phyloP scores from a whole-genome alignment of 2,329 filamentous ascomycete genomes.

The Nigrograna mackinnonii region DNA sequence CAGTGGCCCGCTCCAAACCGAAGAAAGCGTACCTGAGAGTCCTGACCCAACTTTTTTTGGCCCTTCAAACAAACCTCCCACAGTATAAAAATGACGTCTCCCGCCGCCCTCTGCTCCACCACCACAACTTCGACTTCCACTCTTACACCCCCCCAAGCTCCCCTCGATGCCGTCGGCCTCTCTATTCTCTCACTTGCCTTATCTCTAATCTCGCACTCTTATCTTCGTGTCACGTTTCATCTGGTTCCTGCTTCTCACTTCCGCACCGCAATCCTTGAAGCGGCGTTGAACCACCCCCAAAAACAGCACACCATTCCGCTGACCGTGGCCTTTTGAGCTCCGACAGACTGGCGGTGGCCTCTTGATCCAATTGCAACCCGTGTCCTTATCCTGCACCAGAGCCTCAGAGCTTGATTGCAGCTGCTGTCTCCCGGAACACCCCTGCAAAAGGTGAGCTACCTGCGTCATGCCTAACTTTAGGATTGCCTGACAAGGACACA shows the following conservation, averaged over 20 bases:
- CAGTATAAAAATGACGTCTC: too few species aligned
- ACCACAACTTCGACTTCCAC: too few species aligned
- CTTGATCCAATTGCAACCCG: conserved; percentile 31
- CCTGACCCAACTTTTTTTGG: too few species aligned
- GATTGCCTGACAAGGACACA: conserved; percentile 7
- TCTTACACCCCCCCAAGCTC: too few species aligned
- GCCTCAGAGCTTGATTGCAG: not conserved
- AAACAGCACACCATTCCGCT: not conserved
- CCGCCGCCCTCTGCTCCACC: too few species aligned
- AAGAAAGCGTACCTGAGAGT: too few species aligned
- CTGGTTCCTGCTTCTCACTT: conserved; percentile 14
- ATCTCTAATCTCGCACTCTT: conserved; percentile 10
- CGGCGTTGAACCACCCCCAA: not conserved
- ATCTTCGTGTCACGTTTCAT: conserved; percentile 15
- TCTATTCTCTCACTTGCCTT: conserved; percentile 5
- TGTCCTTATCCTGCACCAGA: conserved; percentile 23
- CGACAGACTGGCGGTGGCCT: conserved; percentile 30
- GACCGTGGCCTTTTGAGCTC: conserved; percentile 11
- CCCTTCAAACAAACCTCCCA: too few species aligned
- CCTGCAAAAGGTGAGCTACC: conserved; percentile 22
- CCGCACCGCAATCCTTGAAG: conserved; percentile 7
- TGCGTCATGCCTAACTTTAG: conserved; percentile 20
- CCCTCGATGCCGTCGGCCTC: not conserved
- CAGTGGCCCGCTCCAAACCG: too few species aligned
- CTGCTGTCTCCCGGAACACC: not conserved